phyloP scores from a whole-genome alignment of 2,329 filamentous ascomycete species.

The Colletotrichum spinosum region DNA sequence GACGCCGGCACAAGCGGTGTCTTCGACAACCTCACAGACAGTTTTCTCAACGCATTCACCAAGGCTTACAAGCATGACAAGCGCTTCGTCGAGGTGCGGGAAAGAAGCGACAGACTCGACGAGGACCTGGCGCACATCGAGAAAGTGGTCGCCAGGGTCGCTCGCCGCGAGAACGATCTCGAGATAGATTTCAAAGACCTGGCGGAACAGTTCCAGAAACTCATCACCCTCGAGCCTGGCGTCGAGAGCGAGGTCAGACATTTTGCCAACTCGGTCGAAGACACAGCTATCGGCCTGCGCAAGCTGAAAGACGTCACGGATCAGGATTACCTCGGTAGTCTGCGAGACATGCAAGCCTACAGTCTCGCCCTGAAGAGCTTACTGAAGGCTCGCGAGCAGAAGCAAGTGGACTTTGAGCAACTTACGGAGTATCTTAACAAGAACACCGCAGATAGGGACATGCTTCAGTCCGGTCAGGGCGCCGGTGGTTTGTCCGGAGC shows the following conservation, averaged over 20 bases:
- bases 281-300: constrained; percentile 82
- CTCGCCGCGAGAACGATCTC: constrained; percentile 86
- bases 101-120: constrained; percentile 92
- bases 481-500: constrained; percentile 74
- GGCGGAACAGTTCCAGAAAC: constrained; percentile 93
- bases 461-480: constrained; percentile 72
- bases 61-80: constrained; percentile 96
- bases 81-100: constrained; percentile 92
- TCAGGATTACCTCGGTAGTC: constrained; percentile 91
- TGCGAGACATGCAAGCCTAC: constrained; percentile 97
- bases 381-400: constrained; percentile 93
- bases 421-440: constrained; percentile 96
- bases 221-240: constrained; percentile 88
- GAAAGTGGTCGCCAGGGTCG: constrained; percentile 93
- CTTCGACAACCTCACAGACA: constrained; percentile 95
- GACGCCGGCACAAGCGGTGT: constrained; percentile 73
- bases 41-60: constrained; percentile 95
- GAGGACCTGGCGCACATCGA: constrained; percentile 94
- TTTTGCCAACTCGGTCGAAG: constrained; percentile 88
- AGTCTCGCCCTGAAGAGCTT: constrained; percentile 87
- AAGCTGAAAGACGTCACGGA: constrained; percentile 91
- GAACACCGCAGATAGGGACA: constrained; percentile 86
- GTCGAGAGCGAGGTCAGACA: constrained; percentile 85
- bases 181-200: constrained; percentile 91
- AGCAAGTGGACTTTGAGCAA: constrained; percentile 97